A percentile compares a stretch with the other conserved stretches of the same genome.
Evolutionary conservation across 2,329 filamentous ascomycete species (phyloP).

Genomic region (Fusarium brachygibbosum): DNA sequence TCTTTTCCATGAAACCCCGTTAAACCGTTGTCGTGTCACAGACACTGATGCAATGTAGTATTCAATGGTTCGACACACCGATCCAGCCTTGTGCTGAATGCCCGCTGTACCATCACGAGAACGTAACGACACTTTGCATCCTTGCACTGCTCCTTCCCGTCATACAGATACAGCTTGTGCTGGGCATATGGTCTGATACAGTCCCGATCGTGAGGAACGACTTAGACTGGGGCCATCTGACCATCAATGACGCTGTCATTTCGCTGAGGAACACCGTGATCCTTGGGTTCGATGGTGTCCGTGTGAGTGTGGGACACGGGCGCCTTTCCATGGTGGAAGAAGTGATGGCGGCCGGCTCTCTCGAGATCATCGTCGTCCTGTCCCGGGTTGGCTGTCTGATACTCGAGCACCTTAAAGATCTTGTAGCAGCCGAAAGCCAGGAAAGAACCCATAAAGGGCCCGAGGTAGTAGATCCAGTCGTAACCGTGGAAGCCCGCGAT

Average conservation of each 20-base stretch:
- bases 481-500: slow-evolving; percentile 60
- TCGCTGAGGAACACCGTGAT: slow-evolving; percentile 23
- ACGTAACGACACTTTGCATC: slow-evolving; percentile 15
- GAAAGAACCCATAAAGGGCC: slow-evolving; percentile 63
- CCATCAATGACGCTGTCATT: slow-evolving; percentile 45
- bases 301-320: slow-evolving; percentile 28
- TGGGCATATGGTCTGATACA: slow-evolving; percentile 7
- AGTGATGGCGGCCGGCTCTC: slow-evolving; percentile 15
- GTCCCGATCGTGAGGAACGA: not conserved
- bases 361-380: slow-evolving; percentile 60
- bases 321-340: slow-evolving; percentile 15
- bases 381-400: slow-evolving; percentile 64
- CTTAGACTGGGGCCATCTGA: slow-evolving; percentile 31
- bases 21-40: slow-evolving; percentile 22
- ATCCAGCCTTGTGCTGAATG: slow-evolving; percentile 26
- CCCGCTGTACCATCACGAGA: slow-evolving; percentile 17
- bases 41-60: slow-evolving; percentile 34
- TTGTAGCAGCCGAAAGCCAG: slow-evolving; percentile 65
- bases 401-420: slow-evolving; percentile 65
- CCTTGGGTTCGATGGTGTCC: slow-evolving; percentile 39
- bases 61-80: slow-evolving; percentile 17
- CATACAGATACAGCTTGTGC: slow-evolving; percentile 20
- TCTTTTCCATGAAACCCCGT: not conserved
- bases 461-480: slow-evolving; percentile 70
- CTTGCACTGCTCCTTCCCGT: slow-evolving; percentile 15